Evolutionary conservation across 257 asterid species (phyloP).

Genomic region (Nicotiana otophora): DNA sequence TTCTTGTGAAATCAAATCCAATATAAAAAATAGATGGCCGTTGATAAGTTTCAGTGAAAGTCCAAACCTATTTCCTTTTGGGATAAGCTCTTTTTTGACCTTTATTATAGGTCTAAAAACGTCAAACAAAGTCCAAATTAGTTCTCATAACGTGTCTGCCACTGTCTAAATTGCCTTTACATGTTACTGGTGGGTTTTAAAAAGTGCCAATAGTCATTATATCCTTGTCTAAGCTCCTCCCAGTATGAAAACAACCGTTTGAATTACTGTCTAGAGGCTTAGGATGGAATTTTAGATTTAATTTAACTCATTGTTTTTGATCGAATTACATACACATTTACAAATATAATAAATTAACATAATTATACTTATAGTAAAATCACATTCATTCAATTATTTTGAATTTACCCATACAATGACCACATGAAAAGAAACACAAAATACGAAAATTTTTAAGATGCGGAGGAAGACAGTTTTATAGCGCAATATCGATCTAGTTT

Average conservation of each 20-base stretch:
- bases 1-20: neutral
- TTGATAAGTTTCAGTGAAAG: neutral
- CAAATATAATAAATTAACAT: too few species aligned
- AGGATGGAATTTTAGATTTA: neutral
- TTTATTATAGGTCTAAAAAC: neutral
- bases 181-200: constrained; percentile 2
- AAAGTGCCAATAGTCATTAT: neutral
- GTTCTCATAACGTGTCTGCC: constrained; percentile 2
- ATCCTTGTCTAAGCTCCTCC: neutral
- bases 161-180: constrained; percentile 8
- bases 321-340: too few species aligned
- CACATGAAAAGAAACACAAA: too few species aligned
- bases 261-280: neutral
- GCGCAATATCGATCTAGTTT: neutral
- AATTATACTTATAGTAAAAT: too few species aligned
- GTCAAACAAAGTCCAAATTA: constrained; percentile 9
- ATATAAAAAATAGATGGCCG: neutral
- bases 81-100: neutral
- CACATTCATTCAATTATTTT: too few species aligned
- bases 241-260: too few species aligned
- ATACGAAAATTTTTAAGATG: too few species aligned
- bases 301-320: too few species aligned
- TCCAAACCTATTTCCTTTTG: neutral
- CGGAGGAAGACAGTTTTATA: too few species aligned
- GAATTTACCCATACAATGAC: too few species aligned